phyloP scores from a whole-genome alignment of 2,329 filamentous ascomycete genomes.

The Fusarium clavum region DNA sequence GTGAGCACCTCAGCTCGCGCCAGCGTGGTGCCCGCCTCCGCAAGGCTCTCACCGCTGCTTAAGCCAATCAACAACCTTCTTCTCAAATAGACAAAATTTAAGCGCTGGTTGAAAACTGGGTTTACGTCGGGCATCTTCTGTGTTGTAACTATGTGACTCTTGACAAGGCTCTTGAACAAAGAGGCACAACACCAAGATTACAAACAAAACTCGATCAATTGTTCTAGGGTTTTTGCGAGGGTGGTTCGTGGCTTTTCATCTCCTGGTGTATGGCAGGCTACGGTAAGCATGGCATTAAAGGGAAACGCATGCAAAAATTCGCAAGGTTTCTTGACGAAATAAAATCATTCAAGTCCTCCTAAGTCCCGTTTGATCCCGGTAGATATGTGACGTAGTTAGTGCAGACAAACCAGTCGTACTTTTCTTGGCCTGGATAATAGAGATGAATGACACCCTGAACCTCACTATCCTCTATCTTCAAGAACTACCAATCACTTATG shows the following conservation, averaged over 20 bases:
- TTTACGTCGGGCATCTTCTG: conserved; percentile 41
- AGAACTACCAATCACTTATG: neutral
- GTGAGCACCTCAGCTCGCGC: conserved; percentile 85
- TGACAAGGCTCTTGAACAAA: conserved; percentile 30
- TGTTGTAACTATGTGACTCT: conserved; percentile 39
- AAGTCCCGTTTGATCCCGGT: conserved; percentile 11
- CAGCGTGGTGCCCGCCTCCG: conserved; percentile 82
- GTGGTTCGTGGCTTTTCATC: conserved; percentile 56
- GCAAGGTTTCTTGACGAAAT: conserved; percentile 54
- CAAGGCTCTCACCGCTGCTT: conserved; percentile 74
- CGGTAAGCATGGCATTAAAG: conserved; percentile 55
- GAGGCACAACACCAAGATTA: conserved; percentile 32
- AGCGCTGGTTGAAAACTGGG: conserved; percentile 43
- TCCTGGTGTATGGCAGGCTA: conserved; percentile 55
- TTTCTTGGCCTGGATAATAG: neutral
- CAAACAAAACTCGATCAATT: conserved; percentile 40
- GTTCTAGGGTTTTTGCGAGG: conserved; percentile 49
- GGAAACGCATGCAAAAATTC: conserved; percentile 54
- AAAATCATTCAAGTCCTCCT: conserved; percentile 52
- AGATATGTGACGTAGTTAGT: conserved; percentile 11
- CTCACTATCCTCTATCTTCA: neutral
- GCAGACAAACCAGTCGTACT: neutral
- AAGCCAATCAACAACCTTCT: conserved; percentile 50
- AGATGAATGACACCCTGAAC: neutral
- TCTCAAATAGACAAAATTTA: conserved; percentile 41